Base-by-base conservation (phyloP, 1,284 basidiomycete species). In the Ganoderma multipileum region DNA sequence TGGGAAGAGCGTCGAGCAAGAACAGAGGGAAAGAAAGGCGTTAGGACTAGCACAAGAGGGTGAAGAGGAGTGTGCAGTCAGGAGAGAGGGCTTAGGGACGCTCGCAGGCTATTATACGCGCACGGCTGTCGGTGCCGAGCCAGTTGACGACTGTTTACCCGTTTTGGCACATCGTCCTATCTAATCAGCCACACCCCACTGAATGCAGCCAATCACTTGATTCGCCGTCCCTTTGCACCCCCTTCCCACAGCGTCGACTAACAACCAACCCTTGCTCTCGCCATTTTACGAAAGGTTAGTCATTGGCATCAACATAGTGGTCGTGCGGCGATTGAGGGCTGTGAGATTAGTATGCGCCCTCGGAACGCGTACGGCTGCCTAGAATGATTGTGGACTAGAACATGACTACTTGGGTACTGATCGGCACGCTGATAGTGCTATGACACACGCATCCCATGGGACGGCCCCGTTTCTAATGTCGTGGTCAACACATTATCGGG, bases 1-100 rank as follows among this genome's bases (percentile, higher is more conserved):
- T 83, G 76, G 75, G 79, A 74, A 74, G 65, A 28, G 47, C 75
- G 39, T 26, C 28, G 58, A 76, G 14, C 67, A 33, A 26, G 63
- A 38, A 65, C 58, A 23, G 9, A 36, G 18, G n/a, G 44, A 38
- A n/a, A 33, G 26, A 47, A 23, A 36, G 62, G 52, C 47, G 55
- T 61, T 39, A 36, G 47, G 65, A 61, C 52, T 50, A 30, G 63
- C 63, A 52, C 58, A 18, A 23, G 38, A 39, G 36, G 38, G 52
- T 52, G 52, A 30, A 62, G 67, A 30, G 62, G 47, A 63, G 64
- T 39, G 62, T 64, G 64, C 63, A 68, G 64, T 65, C 36, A 59
- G 66, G 66, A 64, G 62, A 33, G 63, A 30, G 44, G 64, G 63
- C 41, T 63, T 60, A 67, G 58, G 68, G 65, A 65, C 61, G 58